phyloP scores from a whole-genome alignment of 1,139 yeast genomes.

The Debaryomycetaceae sp. region DNA sequence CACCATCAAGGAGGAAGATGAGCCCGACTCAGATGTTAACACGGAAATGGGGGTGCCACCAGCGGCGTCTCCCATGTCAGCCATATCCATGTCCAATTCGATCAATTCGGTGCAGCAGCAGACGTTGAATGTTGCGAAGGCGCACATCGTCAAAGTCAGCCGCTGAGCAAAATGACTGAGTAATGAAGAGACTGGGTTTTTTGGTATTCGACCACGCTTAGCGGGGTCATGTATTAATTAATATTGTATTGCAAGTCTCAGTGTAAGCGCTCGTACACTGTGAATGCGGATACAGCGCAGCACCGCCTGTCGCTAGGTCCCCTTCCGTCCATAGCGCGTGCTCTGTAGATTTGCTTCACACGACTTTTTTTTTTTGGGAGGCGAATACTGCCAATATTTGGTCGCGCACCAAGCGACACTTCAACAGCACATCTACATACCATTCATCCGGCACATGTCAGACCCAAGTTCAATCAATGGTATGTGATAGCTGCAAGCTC shows the following conservation, averaged over 20 bases:
- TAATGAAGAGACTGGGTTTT: neutral
- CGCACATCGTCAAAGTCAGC: conserved; percentile 11
- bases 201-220: neutral
- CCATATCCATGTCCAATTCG: conserved; percentile 10
- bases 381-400: neutral
- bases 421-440: neutral
- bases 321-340: no score
- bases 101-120: conserved; percentile 11
- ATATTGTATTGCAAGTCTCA: conserved; percentile 1
- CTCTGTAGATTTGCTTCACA: no score
- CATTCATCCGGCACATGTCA: conserved; percentile 25
- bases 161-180: neutral
- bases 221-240: neutral
- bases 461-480: conserved; percentile 49
- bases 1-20: conserved; percentile 41
- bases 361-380: conserved; percentile 1
- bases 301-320: no score
- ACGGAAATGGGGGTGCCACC: conserved; percentile 5
- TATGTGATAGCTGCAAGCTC: no score
- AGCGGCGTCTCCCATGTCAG: conserved; percentile 10
- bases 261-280: no score
- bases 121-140: conserved; percentile 16
- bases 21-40: conserved; percentile 24
- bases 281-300: no score
- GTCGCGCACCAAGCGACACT: conserved; percentile 1